phyloP scores from a whole-genome alignment of 768 basidiomycete species.

The Termitomyces heimii region DNA sequence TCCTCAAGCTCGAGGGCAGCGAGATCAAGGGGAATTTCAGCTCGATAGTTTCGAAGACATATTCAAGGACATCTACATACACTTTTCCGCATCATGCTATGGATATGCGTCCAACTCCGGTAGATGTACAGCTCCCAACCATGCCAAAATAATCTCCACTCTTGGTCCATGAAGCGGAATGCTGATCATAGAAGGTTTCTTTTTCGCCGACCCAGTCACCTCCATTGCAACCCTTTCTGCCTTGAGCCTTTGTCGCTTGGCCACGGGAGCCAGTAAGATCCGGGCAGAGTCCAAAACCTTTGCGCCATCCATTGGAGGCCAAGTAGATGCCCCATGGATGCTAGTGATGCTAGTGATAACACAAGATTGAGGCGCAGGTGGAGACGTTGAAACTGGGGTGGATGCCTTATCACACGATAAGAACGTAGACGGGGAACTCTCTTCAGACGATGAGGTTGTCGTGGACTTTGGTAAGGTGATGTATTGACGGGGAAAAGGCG shows the following conservation, averaged over 20 bases:
- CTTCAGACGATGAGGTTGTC: constrained; percentile 9
- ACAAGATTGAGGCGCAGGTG: neutral
- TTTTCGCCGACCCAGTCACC: constrained; percentile 54
- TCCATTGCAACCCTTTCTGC: constrained; percentile 38
- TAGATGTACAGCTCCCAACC: constrained; percentile 78
- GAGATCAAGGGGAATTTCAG: too few relatives aligned
- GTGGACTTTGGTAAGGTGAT: neutral
- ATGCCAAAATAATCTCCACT: constrained; percentile 81
- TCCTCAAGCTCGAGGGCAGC: neutral
- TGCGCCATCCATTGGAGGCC: constrained; percentile 32
- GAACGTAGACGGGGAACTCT: constrained; percentile 14
- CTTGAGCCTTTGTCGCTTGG: constrained; percentile 54
- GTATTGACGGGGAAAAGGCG: constrained; percentile 1
- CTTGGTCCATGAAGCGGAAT: constrained; percentile 83
- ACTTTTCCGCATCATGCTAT: neutral
- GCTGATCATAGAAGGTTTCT: constrained; percentile 64
- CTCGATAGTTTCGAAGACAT: neutral
- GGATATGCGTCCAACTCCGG: constrained; percentile 53
- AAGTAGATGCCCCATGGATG: constrained; percentile 4
- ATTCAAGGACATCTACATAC: neutral
- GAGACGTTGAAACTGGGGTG: constrained; percentile 4
- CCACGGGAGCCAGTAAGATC: constrained; percentile 69
- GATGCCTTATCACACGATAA: constrained; percentile 14
- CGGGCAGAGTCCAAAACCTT: constrained; percentile 63
- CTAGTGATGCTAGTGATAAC: constrained; percentile 5